Conservation (phyloP, 306 rosid species). For the Dryas alaskensis region DNA sequence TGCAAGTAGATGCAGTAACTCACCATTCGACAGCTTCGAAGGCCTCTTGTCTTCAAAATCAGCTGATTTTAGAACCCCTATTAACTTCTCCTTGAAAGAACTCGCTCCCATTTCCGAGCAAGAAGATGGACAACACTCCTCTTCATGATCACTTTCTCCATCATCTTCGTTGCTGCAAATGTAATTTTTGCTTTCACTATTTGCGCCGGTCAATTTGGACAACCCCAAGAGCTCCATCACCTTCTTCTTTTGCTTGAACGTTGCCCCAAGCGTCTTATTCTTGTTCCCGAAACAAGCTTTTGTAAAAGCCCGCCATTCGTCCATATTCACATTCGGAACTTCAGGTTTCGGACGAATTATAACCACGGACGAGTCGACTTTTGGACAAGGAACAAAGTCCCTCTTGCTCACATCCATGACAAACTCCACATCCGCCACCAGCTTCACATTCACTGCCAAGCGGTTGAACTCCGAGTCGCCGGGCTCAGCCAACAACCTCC, state of each 20-base stretch:
- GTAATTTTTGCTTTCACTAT: neutral
- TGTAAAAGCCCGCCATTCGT: conserved; percentile 73
- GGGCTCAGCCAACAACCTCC: conserved; percentile 67
- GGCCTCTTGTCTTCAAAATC: conserved; percentile 74
- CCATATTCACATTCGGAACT: conserved; percentile 54
- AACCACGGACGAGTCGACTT: conserved; percentile 85
- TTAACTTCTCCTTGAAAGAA: conserved; percentile 41
- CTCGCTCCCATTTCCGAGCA: conserved; percentile 25
- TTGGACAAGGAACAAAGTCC: conserved; percentile 78
- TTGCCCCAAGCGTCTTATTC: conserved; percentile 81
- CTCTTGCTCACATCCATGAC: conserved; percentile 83
- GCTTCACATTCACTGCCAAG: conserved; percentile 71
- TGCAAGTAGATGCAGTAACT: conserved; percentile 54
- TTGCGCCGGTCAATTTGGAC: conserved; percentile 19
- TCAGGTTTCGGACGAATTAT: conserved; percentile 63
- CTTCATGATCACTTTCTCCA: conserved; percentile 21
- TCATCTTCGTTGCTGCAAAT: neutral
- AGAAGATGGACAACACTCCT: conserved; percentile 14
- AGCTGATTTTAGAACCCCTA: conserved; percentile 52
- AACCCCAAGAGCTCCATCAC: conserved; percentile 43
- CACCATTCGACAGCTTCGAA: conserved; percentile 55
- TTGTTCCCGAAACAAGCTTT: conserved; percentile 60
- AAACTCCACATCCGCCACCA: conserved; percentile 71
- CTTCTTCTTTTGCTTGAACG: conserved; percentile 65
- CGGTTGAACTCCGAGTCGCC: conserved; percentile 77